Evolutionary conservation across 768 basidiomycete species (phyloP), one percentile per base, ranked within the genome.

Genomic region (Collybia sp.): DNA sequence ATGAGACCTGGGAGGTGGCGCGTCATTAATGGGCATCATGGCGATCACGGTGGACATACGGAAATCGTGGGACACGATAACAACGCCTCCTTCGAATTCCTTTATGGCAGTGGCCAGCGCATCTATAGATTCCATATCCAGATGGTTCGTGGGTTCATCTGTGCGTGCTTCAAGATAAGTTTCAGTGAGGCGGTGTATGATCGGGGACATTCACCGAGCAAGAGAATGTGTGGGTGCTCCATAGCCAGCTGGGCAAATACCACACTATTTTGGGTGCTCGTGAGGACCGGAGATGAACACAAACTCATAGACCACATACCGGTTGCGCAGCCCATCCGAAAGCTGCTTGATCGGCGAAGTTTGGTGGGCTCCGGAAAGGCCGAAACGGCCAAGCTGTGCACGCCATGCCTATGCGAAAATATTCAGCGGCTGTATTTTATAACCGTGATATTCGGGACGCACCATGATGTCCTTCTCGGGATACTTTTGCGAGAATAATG

Each of bases 41-140:
- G 35, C n/a, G 33, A 36, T 34, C 31, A 39, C 19, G 43, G 10
- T 12, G 18, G 79, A n/a, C 86, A 54, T 57, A 90, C 95, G 89
- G 88, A 99, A 99, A 69, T 99, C 95, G 73, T 98, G 96, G 40
- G 94, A 97, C 53, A 99, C 96, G 63, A 99, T 98, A 56, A 98
- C 96, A 34, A 99, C 96, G 58, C 96, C 95, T 49, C 96, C 96
- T 60, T 90, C 87, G 64, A 91, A 99, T 60, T 89, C 90, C 66
- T 95, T 96, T 76, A 99, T 98, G 42, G 96, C 95, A 18, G 67
- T 65, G 6, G 96, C 96, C 40, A 99, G 80, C 1, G 96, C 95
- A 62, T 98, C 95, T 64, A 99, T 99, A 20, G 92, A 94, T 53
- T 80, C 85, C 95, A 96, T 95, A 64, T 96, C 93, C 77, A 96